These are phyloP conservation scores for Neurospora discreta DNA, from an alignment of 495 filamentous ascomycete genomes.

Conservation along the genomic window DNA sequence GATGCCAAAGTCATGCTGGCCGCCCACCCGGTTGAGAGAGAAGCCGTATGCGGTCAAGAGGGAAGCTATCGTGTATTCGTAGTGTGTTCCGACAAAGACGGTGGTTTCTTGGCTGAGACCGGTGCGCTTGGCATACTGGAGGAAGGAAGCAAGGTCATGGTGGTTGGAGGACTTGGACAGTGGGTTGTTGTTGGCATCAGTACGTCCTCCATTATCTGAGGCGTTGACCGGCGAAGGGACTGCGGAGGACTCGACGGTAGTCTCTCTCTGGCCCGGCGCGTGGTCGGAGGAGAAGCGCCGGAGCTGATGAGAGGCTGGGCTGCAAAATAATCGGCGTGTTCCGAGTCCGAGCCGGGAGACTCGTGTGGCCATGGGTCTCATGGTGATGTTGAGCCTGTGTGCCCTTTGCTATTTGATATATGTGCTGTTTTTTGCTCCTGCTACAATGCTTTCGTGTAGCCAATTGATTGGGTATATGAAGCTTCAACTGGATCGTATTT, in stretches of 20 bases:
- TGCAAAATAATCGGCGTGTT: neutral
- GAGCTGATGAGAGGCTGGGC: neutral
- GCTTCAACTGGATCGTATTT: neutral
- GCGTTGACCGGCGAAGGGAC: neutral
- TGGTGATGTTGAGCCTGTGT: neutral
- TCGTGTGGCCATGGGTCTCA: neutral
- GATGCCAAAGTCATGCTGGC: constrained; percentile 64
- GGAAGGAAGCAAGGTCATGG: constrained; percentile 57
- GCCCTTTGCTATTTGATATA: neutral
- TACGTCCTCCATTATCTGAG: neutral
- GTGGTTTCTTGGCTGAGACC: constrained; percentile 38
- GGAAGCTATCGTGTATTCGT: constrained; percentile 60
- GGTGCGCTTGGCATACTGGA: constrained; percentile 53
- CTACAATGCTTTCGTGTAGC: neutral
- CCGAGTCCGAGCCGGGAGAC: neutral
- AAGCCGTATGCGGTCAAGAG: constrained; percentile 54
- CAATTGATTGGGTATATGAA: neutral
- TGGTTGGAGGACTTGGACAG: constrained; percentile 44
- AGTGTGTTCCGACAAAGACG: constrained; percentile 53
- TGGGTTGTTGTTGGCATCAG: constrained; percentile 1
- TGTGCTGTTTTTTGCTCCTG: neutral
- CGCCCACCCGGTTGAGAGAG: constrained; percentile 59
- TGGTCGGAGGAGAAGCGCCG: neutral
- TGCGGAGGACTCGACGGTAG: neutral
- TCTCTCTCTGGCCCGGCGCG: neutral